Conservation (phyloP, 257 asterid genomes). For the Solanum clarkiae region DNA sequence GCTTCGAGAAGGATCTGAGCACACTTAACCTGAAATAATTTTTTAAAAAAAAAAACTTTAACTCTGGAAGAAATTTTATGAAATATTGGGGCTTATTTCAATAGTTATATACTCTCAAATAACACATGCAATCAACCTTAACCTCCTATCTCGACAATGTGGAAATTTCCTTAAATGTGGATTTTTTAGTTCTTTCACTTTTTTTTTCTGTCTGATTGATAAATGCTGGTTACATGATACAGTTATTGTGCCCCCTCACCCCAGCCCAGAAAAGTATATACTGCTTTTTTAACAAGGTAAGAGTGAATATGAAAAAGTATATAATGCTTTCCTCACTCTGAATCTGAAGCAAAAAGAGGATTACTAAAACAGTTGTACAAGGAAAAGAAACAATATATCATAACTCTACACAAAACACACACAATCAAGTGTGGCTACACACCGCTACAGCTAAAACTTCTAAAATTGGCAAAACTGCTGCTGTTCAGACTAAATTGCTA, state of each 20-base stretch:
- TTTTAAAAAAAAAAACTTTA: neutral
- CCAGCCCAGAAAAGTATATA: neutral
- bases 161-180: neutral
- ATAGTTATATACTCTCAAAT: neutral
- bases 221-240: neutral
- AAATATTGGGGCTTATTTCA: neutral
- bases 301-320: neutral
- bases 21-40: constrained; percentile 64
- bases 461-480: neutral
- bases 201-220: neutral
- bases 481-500: neutral
- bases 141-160: neutral
- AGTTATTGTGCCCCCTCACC: neutral
- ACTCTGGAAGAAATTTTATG: neutral
- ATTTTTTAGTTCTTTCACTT: neutral
- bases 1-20: constrained; percentile 91
- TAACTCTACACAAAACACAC: neutral
- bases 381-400: neutral
- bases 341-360: neutral
- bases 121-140: neutral
- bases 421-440: neutral
- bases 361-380: neutral
- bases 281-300: neutral
- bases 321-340: neutral
- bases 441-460: neutral